Base-by-base conservation (phyloP, 2,329 filamentous ascomycete species). In the Penicillium janthinellum region DNA sequence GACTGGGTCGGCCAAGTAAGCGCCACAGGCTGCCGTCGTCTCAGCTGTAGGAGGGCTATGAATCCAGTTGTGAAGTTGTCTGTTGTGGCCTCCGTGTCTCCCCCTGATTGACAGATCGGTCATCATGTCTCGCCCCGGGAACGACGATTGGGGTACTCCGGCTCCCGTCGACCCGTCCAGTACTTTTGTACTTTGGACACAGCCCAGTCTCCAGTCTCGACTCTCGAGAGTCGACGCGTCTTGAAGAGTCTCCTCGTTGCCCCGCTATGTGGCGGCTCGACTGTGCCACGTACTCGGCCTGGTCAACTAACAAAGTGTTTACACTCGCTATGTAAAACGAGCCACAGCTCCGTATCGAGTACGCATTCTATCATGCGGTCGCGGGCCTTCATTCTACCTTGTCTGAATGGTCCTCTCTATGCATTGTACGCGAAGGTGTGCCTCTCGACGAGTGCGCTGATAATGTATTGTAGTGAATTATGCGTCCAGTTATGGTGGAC, bases 91-190 rank as follows among this genome's bases (percentile, higher is more conserved):
- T 53, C 39, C 52, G 51, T 54, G 52, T 58, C 48, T 54, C 25
- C 57, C 57, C 49, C 58, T 54, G 54, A 60, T 47, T 60, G 62
- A 64, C 56, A 59, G 60, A 64, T 59, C 60, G 58, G 50, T 34
- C 37, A 53, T 31, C 31, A 52, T 38, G 37, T 47, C 38, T 56
- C 42, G 53, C 17, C 22, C 34, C 28, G 22, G 42, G 22, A 22
- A 47, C 22, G 3, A 31, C 22, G 28, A n/a, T n/a, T 47, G 22
- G 25, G 44, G 44, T 47, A 47, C 44, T 47, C 44, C 44, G 44
- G 44, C 5, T 8, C 7, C 31, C 31, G 31, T 11, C 10, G 31
- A 31, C 31, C 31, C 31, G 31, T 31, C 31, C 31, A 31, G 31
- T 31, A 31, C 20, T 14, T 53, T 53, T 8, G 51, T 53, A 41